Percentiles rank a stretch among this genome's conserved stretches.
These are phyloP conservation scores for Rhynchospora pubera DNA, from an alignment of 176 grass and related monocot genomes.

Conservation along the genomic window DNA sequence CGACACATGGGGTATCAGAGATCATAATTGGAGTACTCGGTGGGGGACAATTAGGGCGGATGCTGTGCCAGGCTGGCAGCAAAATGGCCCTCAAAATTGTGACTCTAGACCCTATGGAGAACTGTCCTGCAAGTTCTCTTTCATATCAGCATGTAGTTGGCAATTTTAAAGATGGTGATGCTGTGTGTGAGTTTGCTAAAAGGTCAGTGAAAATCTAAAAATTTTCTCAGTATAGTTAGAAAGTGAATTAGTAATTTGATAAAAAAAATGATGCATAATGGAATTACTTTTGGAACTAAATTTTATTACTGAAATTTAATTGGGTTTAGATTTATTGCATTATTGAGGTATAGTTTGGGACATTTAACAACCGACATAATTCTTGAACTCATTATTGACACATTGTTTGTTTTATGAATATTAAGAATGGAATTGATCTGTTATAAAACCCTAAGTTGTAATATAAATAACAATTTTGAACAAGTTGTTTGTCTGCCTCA, in stretches of 20 bases:
- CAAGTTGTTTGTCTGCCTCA: neutral
- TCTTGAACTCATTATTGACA: neutral
- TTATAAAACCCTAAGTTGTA: neutral
- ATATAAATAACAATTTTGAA: neutral
- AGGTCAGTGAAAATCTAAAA: conserved; percentile 23
- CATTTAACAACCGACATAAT: neutral
- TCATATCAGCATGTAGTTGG: conserved; percentile 67
- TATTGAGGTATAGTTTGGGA: too few relatives aligned
- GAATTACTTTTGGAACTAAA: neutral
- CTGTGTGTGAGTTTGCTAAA: conserved; percentile 59
- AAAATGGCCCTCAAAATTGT: conserved; percentile 61
- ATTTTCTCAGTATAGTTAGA: neutral
- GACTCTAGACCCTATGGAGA: conserved; percentile 55
- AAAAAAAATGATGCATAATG: neutral
- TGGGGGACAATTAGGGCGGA: conserved; percentile 74
- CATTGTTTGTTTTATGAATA: neutral
- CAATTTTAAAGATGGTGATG: conserved; percentile 52
- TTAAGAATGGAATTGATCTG: neutral
- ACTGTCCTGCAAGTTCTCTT: conserved; percentile 56
- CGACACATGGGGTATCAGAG: conserved; percentile 44
- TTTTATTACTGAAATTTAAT: neutral
- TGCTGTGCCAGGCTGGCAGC: conserved; percentile 79
- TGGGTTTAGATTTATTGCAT: neutral
- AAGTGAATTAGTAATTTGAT: neutral
- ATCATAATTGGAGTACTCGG: conserved; percentile 67